phyloP scores from a whole-genome alignment of 2,329 filamentous ascomycete genomes.

The Penicillium vulpinum region DNA sequence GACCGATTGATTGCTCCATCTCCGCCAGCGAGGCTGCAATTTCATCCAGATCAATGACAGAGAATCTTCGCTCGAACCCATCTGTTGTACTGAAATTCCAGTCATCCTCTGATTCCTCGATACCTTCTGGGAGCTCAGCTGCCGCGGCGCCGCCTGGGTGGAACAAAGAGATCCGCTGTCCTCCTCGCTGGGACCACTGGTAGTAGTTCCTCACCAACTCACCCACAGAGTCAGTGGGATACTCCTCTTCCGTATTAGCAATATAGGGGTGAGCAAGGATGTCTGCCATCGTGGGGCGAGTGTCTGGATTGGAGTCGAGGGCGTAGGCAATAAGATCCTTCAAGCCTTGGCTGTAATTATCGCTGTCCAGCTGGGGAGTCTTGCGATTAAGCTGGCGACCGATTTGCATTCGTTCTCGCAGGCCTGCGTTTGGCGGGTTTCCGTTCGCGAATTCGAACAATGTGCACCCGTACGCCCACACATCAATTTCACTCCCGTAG shows the following conservation, averaged over 20 bases:
- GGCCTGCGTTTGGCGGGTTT: slow-evolving; percentile 50
- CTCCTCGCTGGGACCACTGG: slow-evolving; percentile 50
- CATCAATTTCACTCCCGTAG: slow-evolving; percentile 53
- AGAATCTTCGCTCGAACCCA: slow-evolving; percentile 57
- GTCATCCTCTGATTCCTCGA: slow-evolving; percentile 51
- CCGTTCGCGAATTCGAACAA: slow-evolving; percentile 53
- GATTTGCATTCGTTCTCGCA: slow-evolving; percentile 50
- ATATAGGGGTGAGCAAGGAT: slow-evolving; percentile 51
- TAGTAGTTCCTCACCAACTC: slow-evolving; percentile 52
- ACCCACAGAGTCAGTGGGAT: slow-evolving; percentile 47
- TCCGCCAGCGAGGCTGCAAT: slow-evolving; percentile 49
- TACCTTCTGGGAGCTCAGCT: slow-evolving; percentile 53
- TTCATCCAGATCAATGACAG: slow-evolving; percentile 48
- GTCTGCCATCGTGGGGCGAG: slow-evolving; percentile 49
- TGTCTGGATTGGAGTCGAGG: slow-evolving; percentile 45
- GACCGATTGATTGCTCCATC: slow-evolving; percentile 43
- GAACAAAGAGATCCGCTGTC: slow-evolving; percentile 58
- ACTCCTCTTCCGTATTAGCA: slow-evolving; percentile 41
- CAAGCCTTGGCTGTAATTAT: slow-evolving; percentile 46
- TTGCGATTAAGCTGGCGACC: slow-evolving; percentile 46
- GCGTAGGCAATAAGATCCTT: slow-evolving; percentile 48
- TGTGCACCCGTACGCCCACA: slow-evolving; percentile 54
- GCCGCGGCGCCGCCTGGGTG: slow-evolving; percentile 59
- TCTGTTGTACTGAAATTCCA: slow-evolving; percentile 68
- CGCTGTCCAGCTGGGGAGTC: slow-evolving; percentile 44